phyloP scores from a whole-genome alignment of 345 rosid species.

The Lenwebbia sp. region DNA sequence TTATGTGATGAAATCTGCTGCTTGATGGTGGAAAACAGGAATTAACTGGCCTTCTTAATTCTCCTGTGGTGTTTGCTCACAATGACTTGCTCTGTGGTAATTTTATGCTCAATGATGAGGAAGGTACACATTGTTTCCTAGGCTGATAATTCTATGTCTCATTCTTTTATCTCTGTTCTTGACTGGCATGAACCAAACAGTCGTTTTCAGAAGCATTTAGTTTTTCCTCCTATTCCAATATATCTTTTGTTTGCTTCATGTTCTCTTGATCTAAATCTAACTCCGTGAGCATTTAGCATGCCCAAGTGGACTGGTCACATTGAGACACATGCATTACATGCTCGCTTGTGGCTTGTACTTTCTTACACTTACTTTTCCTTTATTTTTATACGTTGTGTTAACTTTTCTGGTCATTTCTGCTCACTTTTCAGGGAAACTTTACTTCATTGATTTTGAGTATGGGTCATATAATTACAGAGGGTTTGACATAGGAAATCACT shows the following conservation, averaged over 20 bases:
- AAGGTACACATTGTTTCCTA: constrained; percentile 30
- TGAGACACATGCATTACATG: background rate
- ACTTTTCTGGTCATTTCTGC: constrained; percentile 3
- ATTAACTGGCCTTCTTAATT: constrained; percentile 49
- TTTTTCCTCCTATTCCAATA: background rate
- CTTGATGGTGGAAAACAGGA: constrained; percentile 64
- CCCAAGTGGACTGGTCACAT: background rate
- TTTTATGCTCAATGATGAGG: constrained; percentile 74
- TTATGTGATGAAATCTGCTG: background rate
- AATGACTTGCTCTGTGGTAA: constrained; percentile 96
- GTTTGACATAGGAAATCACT: constrained; percentile 90
- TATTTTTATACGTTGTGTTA: background rate
- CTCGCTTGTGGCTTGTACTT: background rate
- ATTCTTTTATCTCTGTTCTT: background rate
- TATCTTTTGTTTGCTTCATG: background rate
- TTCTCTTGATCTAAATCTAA: background rate
- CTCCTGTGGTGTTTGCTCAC: constrained; percentile 89
- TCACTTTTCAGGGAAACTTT: constrained; percentile 53
- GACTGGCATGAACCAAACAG: background rate
- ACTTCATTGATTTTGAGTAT: constrained; percentile 91
- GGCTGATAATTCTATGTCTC: background rate
- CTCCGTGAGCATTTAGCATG: background rate
- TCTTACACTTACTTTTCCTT: background rate
- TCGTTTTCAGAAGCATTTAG: background rate
- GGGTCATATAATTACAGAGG: constrained; percentile 94